Evolutionary conservation across 163 green algal species (phyloP).

Genomic region (Chlorella variabilis): DNA sequence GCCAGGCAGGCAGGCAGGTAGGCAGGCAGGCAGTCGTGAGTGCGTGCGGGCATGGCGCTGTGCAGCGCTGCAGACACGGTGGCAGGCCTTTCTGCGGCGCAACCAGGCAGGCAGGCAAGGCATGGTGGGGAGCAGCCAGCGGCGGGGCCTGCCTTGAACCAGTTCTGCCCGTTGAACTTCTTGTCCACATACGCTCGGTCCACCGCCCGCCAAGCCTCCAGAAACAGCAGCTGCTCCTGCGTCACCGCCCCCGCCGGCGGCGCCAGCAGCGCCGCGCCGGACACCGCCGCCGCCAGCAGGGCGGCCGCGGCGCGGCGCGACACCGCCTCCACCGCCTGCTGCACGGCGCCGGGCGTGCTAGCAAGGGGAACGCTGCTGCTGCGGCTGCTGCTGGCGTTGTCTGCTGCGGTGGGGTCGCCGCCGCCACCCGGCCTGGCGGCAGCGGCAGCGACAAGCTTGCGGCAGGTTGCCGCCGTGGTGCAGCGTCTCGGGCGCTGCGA

Average conservation of each 20-base stretch:
- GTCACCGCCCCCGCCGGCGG: constrained; percentile 74
- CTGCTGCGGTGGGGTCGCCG: too few species aligned
- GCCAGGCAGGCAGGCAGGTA: too few species aligned
- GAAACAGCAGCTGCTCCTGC: constrained; percentile 93
- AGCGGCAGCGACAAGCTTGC: not conserved
- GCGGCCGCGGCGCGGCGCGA: not conserved
- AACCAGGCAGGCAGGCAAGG: too few species aligned
- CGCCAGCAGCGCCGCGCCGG: not conserved
- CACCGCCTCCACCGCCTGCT: not conserved
- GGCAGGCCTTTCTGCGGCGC: too few species aligned
- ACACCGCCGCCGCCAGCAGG: not conserved
- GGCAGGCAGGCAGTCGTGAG: too few species aligned
- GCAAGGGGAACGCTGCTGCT: not conserved
- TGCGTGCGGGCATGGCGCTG: too few species aligned
- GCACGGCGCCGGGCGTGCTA: not conserved
- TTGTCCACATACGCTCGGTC: constrained; percentile 98
- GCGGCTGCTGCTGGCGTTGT: not conserved
- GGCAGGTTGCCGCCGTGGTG: not conserved
- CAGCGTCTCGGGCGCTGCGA: not conserved
- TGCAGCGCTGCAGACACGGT: too few species aligned
- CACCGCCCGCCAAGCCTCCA: constrained; percentile 94
- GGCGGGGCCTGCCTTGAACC: constrained; percentile 86
- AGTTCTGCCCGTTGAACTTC: constrained; percentile 95
- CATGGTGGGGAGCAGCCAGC: too few species aligned
- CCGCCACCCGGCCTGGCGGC: too few species aligned